Conservation (phyloP, 2,329 filamentous ascomycete species). For the Nigrograna mackinnonii region DNA sequence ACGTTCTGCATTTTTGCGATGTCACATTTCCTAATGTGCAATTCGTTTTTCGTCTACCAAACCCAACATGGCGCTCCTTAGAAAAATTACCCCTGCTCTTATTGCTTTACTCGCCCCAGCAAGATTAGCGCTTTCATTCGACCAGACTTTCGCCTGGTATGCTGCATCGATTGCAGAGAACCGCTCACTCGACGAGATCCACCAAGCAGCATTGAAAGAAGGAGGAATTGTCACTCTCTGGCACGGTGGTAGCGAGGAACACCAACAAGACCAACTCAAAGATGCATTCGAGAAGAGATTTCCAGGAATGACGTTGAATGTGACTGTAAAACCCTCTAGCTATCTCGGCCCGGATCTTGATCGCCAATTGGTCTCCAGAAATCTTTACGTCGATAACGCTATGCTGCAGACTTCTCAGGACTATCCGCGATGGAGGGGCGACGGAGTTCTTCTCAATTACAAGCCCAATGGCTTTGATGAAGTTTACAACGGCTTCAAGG, state of each 20-base stretch:
- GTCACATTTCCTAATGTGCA: too few relatives aligned
- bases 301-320: conserved; percentile 55
- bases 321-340: conserved; percentile 61
- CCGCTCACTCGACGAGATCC: conserved; percentile 54
- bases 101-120: background rate
- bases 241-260: conserved; percentile 54
- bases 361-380: conserved; percentile 43
- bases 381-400: conserved; percentile 47
- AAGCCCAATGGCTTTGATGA: conserved; percentile 52
- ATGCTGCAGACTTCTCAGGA: conserved; percentile 57
- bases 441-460: conserved; percentile 55
- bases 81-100: background rate
- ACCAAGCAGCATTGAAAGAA: conserved; percentile 54
- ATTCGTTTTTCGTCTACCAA: too few relatives aligned
- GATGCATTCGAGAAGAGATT: conserved; percentile 51
- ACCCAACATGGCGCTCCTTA: conserved; percentile 1
- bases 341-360: conserved; percentile 57
- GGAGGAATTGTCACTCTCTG: conserved; percentile 50
- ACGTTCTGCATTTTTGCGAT: too few relatives aligned
- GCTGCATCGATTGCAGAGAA: conserved; percentile 42
- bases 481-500: conserved; percentile 47
- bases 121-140: conserved; percentile 1
- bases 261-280: conserved; percentile 46
- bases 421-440: conserved; percentile 55
- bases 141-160: background rate